Percentiles rank a stretch among this genome's conserved stretches.
These are phyloP conservation scores for Pyrenula aspistea DNA, from an alignment of 495 filamentous ascomycete species.

Conservation along the genomic window DNA sequence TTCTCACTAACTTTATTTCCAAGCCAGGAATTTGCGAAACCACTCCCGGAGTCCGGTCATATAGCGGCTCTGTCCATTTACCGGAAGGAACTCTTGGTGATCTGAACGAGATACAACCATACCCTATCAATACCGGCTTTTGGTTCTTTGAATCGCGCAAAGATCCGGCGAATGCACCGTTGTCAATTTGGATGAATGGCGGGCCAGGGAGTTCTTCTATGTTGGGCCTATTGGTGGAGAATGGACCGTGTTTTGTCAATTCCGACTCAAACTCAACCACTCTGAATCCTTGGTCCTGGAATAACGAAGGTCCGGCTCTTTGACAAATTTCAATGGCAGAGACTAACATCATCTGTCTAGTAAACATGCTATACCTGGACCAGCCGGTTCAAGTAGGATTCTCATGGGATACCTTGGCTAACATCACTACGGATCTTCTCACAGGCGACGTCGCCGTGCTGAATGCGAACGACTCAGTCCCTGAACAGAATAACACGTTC, in stretches of 20 bases:
- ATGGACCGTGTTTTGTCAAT: constrained; percentile 31
- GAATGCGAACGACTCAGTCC: constrained; percentile 24
- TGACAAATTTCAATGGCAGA: too few species aligned
- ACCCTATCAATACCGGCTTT: constrained; percentile 35
- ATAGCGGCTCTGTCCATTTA: constrained; percentile 32
- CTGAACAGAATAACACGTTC: constrained; percentile 46
- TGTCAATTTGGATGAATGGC: constrained; percentile 43
- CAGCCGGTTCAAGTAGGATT: constrained; percentile 32
- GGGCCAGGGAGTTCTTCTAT: constrained; percentile 30
- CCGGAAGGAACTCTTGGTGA: constrained; percentile 25
- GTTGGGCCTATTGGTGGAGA: constrained; percentile 24
- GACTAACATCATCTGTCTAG: not conserved
- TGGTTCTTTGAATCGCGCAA: constrained; percentile 39
- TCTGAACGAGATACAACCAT: constrained; percentile 19
- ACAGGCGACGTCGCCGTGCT: constrained; percentile 25
- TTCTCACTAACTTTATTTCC: constrained; percentile 4
- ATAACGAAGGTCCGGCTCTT: constrained; percentile 16
- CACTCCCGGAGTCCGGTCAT: constrained; percentile 32
- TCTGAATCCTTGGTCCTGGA: constrained; percentile 35
- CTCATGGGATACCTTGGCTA: constrained; percentile 26
- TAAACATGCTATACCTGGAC: constrained; percentile 34
- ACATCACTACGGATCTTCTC: constrained; percentile 32
- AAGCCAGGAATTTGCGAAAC: constrained; percentile 41
- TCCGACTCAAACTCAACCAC: constrained; percentile 23
- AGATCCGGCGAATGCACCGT: constrained; percentile 35